Percentiles rank a stretch among this genome's conserved stretches.
phyloP scores from a whole-genome alignment of 1,284 basidiomycete genomes.

The Melampsora americana region DNA sequence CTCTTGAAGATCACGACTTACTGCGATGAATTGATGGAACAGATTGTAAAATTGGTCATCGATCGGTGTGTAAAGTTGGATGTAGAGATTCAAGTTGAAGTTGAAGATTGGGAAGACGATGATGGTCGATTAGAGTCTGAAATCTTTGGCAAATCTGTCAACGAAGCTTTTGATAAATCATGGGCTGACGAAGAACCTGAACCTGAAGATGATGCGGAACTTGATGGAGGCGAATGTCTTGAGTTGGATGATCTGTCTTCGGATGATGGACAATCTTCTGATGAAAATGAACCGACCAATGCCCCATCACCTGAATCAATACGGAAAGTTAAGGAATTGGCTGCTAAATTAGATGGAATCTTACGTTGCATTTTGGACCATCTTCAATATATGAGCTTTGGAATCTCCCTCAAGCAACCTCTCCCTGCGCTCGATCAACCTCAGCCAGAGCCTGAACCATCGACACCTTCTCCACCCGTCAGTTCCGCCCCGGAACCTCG shows the following conservation, averaged over 20 bases:
- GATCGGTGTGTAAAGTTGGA: slow-evolving; percentile 93
- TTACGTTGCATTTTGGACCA: slow-evolving; percentile 79
- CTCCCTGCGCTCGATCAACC: slow-evolving; percentile 48
- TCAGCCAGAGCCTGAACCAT: slow-evolving; percentile 45
- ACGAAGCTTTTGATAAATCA: slow-evolving; percentile 50
- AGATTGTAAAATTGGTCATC: slow-evolving; percentile 77
- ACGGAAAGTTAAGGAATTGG: slow-evolving; percentile 75
- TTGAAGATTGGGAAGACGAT: slow-evolving; percentile 78
- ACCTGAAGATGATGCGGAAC: slow-evolving; percentile 62
- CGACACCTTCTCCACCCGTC: background rate
- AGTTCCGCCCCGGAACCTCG: slow-evolving; percentile 8
- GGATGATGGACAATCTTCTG: slow-evolving; percentile 61
- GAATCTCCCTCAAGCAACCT: slow-evolving; percentile 47
- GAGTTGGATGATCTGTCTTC: slow-evolving; percentile 58
- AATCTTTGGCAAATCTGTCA: slow-evolving; percentile 46
- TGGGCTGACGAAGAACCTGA: slow-evolving; percentile 55
- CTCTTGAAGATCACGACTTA: slow-evolving; percentile 78
- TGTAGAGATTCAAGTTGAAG: slow-evolving; percentile 92
- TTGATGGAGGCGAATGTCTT: slow-evolving; percentile 57
- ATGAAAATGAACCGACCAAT: slow-evolving; percentile 49
- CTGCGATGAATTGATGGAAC: slow-evolving; percentile 81
- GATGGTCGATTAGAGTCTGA: slow-evolving; percentile 55
- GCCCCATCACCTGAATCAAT: slow-evolving; percentile 57
- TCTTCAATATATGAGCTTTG: slow-evolving; percentile 59
- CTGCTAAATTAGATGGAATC: slow-evolving; percentile 84